Evolutionary conservation across 2,329 filamentous ascomycete species (phyloP), one percentile per base, ranked within the genome.

Genomic region (Curvularia hawaiiensis): DNA sequence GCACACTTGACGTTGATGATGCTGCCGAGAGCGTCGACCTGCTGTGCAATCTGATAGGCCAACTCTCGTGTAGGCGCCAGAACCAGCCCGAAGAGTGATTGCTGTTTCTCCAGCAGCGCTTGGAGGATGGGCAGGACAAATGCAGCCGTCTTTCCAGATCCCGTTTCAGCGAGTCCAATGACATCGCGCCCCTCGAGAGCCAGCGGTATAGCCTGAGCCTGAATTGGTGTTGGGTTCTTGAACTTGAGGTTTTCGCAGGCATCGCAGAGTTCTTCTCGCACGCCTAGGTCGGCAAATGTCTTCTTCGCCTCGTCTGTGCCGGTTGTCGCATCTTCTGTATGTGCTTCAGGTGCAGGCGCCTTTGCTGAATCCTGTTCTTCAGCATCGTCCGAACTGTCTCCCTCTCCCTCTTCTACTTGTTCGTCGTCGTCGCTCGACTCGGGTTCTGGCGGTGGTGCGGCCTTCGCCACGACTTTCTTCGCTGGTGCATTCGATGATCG

Each of bases 101-200:
- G 90, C 0, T 93, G 93, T 68, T 92, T 91, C 54, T 95, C 90
- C 79, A 98, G 90, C 1, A 99, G 85, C 3, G 90, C 75, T 78
- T 97, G 93, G 2, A 99, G 84, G 39, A 99, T 96, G 0, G 95
- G 95, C 3, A 99, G 82, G 0, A 92, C 92, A 75, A 98, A 99
- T 0, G 95, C 93, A 7, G 92, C 94, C 0, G 95, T 98, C 81
- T 98, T 99, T 78, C 95, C 95, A 72, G 88, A 92, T 66, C 95
- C 95, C 0, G 95, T 99, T 78, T 99, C 94, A 31, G 95, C 95
- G 50, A 98, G 83, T 41, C 93, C 95, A 66, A 99, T 97, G 0
- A 98, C 82, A 76, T 98, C 95, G 69, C 92, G 86, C 51, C 90
- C 88, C 70, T 90, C 79, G 4, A 97, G 83, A 35, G 93, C 93